Conservation (phyloP, 2,329 filamentous ascomycete species). For the Bipolaris gigantea region DNA sequence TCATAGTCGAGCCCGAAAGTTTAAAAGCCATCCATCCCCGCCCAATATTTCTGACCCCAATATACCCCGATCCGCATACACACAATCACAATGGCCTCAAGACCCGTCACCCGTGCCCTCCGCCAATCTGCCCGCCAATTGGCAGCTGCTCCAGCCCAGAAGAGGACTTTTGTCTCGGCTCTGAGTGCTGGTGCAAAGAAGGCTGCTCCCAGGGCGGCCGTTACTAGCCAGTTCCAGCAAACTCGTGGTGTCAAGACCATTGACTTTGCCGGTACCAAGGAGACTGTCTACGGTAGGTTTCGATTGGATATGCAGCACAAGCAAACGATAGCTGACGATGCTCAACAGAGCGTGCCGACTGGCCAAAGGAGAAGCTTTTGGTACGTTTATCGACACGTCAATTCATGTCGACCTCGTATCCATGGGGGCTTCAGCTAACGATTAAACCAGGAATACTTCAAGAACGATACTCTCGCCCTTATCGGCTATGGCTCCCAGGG, state of each 20-base stretch:
- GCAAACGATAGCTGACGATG: conserved; percentile 27
- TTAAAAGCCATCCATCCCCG: conserved; percentile 35
- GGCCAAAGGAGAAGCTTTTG: conserved; percentile 97
- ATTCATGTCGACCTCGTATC: conserved; percentile 16
- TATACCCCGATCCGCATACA: conserved; percentile 33
- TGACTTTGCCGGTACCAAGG: conserved; percentile 94
- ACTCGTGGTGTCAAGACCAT: conserved; percentile 94
- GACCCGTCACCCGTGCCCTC: conserved; percentile 67
- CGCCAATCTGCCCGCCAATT: conserved; percentile 61
- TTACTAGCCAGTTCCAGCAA: conserved; percentile 62
- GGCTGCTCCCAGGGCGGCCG: conserved; percentile 51
- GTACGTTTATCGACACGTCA: conserved; percentile 58
- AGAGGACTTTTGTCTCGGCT: conserved; percentile 62
- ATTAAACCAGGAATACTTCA: conserved; percentile 85
- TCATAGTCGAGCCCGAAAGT: conserved; percentile 8
- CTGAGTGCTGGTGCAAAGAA: conserved; percentile 50
- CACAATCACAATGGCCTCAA: conserved; percentile 71
- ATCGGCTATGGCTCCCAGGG: conserved; percentile 99
- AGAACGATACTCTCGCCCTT: conserved; percentile 97
- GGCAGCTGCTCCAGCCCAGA: conserved; percentile 54
- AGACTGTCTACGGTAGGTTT: conserved; percentile 83
- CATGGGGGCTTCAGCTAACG: conserved; percentile 31
- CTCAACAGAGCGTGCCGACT: conserved; percentile 85
- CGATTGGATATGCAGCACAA: conserved; percentile 16
- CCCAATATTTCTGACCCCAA: conserved; percentile 25